Evolutionary conservation across 2,329 filamentous ascomycete genomes (phyloP), one percentile per base, ranked within the genome.

Genomic region (Septoria petroselini): DNA sequence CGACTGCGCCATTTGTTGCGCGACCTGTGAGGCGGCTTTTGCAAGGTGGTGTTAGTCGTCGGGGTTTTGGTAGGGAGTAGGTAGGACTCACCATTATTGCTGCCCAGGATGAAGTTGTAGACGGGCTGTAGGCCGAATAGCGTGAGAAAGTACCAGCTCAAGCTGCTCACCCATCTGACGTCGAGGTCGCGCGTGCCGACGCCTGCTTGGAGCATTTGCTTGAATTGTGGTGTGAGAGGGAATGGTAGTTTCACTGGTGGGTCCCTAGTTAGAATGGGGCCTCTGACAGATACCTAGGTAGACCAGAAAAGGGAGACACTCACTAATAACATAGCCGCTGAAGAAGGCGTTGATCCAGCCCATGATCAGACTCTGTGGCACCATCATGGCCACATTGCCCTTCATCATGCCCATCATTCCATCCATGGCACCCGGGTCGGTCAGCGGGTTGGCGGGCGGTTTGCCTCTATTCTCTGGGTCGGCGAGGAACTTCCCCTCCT

Each of bases 381-480:
- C 89, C 76, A 98, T 97, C 93, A 97, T 98, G 58, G 93, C 91
- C 87, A 98, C 95, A 68, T 98, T 95, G 50, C 91, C 91, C 81
- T 98, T 98, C 88, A 98, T 95, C 89, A 95, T 95, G 61, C 93
- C 91, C 93, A 98, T 98, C 93, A 98, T 98, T 61, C 91, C 91
- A 68, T 98, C 94, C 93, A 98, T 98, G 51, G 88, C 89, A 40
- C 86, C 86, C 17, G 94, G 94, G 69, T 98, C 93, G 8, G 86
- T 88, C 82, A 98, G 90, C 3, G 93, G 93, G 72, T 97, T 98
- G 30, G 88, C 83, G 15, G 90, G 85, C 2, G 90, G 86, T 72
- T 96, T 88, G 44, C 91, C 91, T 66, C 86, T 84, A 64, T 78
- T 82, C 47, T 93, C 88, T 1, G 90, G 91, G 57, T 94, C 88